phyloP scores from a whole-genome alignment of 208 protist species.

The Plasmodiophora brassicae region DNA sequence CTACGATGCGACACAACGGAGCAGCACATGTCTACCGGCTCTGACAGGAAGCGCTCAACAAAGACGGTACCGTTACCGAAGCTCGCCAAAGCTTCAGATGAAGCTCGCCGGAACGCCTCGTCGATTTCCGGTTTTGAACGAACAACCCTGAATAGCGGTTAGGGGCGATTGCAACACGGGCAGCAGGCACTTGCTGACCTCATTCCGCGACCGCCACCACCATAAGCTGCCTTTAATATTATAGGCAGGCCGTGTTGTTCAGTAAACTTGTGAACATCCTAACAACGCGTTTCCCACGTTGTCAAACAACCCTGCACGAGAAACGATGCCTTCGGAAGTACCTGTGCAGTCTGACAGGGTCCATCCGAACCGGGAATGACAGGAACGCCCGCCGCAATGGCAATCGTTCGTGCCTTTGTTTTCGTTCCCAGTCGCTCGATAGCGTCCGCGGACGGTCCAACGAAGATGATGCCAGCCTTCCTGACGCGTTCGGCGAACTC shows the following conservation, averaged over 20 bases:
- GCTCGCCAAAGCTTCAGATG: constrained; percentile 51
- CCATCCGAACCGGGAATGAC: constrained; percentile 56
- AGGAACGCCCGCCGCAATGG: constrained; percentile 43
- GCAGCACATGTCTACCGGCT: not conserved
- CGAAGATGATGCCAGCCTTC: constrained; percentile 51
- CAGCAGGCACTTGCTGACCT: constrained; percentile 37
- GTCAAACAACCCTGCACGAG: not conserved
- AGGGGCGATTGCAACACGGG: not conserved
- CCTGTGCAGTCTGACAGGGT: not conserved
- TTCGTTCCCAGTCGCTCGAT: constrained; percentile 57
- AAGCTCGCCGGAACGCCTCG: constrained; percentile 44
- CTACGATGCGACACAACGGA: not conserved
- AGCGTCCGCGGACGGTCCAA: constrained; percentile 48
- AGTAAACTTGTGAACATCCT: not conserved
- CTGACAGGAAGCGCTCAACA: constrained; percentile 48
- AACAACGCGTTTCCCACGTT: not conserved
- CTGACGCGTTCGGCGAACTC: constrained; percentile 45
- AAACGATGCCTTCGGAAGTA: not conserved
- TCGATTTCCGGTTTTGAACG: constrained; percentile 40
- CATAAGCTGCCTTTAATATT: not conserved
- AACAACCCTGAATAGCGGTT: constrained; percentile 41
- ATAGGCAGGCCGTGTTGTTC: not conserved
- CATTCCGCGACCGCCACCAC: constrained; percentile 59
- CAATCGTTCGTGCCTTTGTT: constrained; percentile 54
- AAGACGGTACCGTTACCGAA: constrained; percentile 57